These are phyloP conservation scores for Phaeotremella fagi DNA, from an alignment of 768 basidiomycete species.

Conservation along the genomic window DNA sequence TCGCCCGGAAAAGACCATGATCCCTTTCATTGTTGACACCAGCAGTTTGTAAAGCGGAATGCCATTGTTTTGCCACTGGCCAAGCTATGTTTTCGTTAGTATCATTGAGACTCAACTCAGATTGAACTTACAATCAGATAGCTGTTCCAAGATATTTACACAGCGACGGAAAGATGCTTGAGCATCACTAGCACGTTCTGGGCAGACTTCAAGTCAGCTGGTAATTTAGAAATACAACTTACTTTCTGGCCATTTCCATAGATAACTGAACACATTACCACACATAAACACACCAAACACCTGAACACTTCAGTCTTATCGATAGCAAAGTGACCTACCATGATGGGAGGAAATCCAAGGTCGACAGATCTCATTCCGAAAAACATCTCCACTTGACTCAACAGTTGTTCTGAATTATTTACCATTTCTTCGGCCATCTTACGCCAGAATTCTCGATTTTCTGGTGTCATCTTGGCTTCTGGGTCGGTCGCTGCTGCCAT, in stretches of 20 bases:
- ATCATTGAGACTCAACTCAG: neutral
- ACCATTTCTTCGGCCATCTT: slow-evolving; percentile 14
- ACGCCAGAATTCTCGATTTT: slow-evolving; percentile 8
- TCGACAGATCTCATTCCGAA: slow-evolving; percentile 14
- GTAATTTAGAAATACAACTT: neutral
- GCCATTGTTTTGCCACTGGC: slow-evolving; percentile 14
- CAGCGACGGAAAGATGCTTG: slow-evolving; percentile 4
- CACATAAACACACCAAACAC: slow-evolving; percentile 18
- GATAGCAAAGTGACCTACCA: slow-evolving; percentile 2
- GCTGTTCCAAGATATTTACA: slow-evolving; percentile 8
- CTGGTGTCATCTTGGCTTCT: slow-evolving; percentile 1
- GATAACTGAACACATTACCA: slow-evolving; percentile 11
- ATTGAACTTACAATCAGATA: slow-evolving; percentile 12
- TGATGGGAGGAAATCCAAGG: slow-evolving; percentile 16
- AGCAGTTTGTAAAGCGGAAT: slow-evolving; percentile 3
- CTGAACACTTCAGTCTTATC: neutral
- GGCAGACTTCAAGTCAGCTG: slow-evolving; percentile 7
- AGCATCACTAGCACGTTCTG: neutral
- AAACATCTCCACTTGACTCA: slow-evolving; percentile 14
- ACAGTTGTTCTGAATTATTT: slow-evolving; percentile 9
- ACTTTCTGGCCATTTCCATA: slow-evolving; percentile 17
- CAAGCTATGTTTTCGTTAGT: slow-evolving; percentile 4
- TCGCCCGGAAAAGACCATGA: slow-evolving; percentile 2
- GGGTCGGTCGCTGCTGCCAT: slow-evolving; percentile 18
- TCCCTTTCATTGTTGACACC: neutral